These are phyloP conservation scores for Suhomyces pyralidae DNA, from an alignment of 805 yeast species.

Conservation along the genomic window DNA sequence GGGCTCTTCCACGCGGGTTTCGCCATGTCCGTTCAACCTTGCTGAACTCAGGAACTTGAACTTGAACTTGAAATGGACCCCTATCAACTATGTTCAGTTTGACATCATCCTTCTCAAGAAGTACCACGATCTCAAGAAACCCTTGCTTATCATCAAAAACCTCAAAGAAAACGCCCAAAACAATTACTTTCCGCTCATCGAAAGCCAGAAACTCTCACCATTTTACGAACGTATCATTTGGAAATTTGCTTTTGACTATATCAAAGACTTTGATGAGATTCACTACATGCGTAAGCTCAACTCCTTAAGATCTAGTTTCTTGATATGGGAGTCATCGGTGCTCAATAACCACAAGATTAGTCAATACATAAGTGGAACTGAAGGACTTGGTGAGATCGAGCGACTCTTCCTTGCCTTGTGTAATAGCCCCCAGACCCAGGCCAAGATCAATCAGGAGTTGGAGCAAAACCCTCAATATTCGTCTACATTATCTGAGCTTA, in stretches of 20 bases:
- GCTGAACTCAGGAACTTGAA: slow-evolving; percentile 4
- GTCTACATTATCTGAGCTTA: slow-evolving; percentile 24
- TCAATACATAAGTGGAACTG: slow-evolving; percentile 13
- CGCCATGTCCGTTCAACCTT: slow-evolving; percentile 15
- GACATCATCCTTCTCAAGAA: slow-evolving; percentile 34
- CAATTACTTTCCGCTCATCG: slow-evolving; percentile 24
- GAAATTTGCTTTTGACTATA: slow-evolving; percentile 39
- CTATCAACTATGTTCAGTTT: slow-evolving; percentile 26
- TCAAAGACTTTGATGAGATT: slow-evolving; percentile 18
- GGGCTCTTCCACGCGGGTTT: slow-evolving; percentile 11
- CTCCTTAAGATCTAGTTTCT: slow-evolving; percentile 22
- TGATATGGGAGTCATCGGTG: slow-evolving; percentile 39
- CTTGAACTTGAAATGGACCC: slow-evolving; percentile 10
- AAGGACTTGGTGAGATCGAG: slow-evolving; percentile 22
- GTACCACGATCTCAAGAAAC: slow-evolving; percentile 32
- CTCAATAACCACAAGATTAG: slow-evolving; percentile 9
- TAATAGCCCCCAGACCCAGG: slow-evolving; percentile 12
- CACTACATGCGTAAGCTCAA: slow-evolving; percentile 21
- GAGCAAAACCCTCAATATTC: slow-evolving; percentile 9
- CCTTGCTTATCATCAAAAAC: slow-evolving; percentile 28
- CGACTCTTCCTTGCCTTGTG: slow-evolving; percentile 23
- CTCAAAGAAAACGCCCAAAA: slow-evolving; percentile 26
- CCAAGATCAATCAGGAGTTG: slow-evolving; percentile 13
- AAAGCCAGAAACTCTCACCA: slow-evolving; percentile 21
- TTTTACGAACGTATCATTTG: slow-evolving; percentile 42